Evolutionary conservation across 2,329 filamentous ascomycete species (phyloP), one percentile per base, ranked within the genome.

Genomic region (Westerdykella sp.): DNA sequence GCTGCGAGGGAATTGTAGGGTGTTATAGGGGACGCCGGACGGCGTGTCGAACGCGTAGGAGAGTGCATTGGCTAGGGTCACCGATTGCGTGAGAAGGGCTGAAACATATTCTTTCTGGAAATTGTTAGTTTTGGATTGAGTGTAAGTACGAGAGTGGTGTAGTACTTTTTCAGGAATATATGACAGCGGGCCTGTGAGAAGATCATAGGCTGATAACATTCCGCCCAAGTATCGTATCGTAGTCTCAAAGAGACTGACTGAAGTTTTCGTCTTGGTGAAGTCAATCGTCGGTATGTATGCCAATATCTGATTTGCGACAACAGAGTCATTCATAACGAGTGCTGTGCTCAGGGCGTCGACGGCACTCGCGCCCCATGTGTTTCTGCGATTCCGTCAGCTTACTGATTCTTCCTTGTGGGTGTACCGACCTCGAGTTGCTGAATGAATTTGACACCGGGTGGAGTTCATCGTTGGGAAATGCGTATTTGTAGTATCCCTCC

Each of bases 181-280:
- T 13, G 73, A 69, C 14, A 82, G 72, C 1, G 84, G 84, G 0
- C 85, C 85, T 1, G 72, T 82, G 37, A 95, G 70, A 39, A 95
- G 74, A 60, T 87, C 84, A 54, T 86, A 84, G 4, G 74, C 86
- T 2, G 88, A 85, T 7, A 95, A 61, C 55, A 95, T 74, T 13
- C 88, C 89, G 9, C 80, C 89, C 1, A 95, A 70, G 57, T 95
- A 95, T 22, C 89, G 82, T 58, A 95, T 95, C 0, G 87, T 95
- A 0, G 87, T 94, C 68, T 95, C 89, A 57, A 95, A 95, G 6
- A 95, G 68, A 31, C 84, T 91, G 39, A 95, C 80, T 9, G 73
- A 67, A 1, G 48, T 49, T 0, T 46, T 10, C 2, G 83, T 85
- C 10, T 73, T 70, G 34, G 76, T 76, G 59, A 87, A 95, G 65